Conservation (phyloP, 495 filamentous ascomycete species). For the Neurospora africana region DNA sequence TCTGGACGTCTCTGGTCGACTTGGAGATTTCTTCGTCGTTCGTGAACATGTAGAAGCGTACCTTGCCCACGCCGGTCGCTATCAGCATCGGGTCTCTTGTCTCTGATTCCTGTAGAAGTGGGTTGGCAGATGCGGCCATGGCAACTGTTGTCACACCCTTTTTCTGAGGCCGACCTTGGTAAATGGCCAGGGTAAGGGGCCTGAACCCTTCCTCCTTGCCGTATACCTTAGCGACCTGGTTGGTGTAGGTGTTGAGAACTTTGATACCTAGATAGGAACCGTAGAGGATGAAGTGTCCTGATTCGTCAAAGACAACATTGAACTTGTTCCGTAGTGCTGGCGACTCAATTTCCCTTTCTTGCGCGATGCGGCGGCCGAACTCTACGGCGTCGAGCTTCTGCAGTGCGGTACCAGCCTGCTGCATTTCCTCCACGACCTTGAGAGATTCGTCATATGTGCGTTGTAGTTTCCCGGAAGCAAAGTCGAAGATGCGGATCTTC, state of each 20-base stretch:
- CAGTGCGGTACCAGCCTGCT: conserved; percentile 74
- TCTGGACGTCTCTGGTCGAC: conserved; percentile 81
- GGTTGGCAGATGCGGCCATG: conserved; percentile 93
- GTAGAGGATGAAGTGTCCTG: conserved; percentile 88
- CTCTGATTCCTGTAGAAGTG: conserved; percentile 86
- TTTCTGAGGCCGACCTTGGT: conserved; percentile 88
- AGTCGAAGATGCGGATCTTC: conserved; percentile 86
- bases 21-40: conserved; percentile 79
- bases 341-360: conserved; percentile 76
- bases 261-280: conserved; percentile 86
- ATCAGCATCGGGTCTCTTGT: conserved; percentile 83
- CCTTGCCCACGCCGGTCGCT: conserved; percentile 73
- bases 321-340: conserved; percentile 53
- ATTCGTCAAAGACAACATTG: conserved; percentile 92
- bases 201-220: conserved; percentile 82
- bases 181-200: conserved; percentile 72
- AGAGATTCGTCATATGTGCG: conserved; percentile 93
- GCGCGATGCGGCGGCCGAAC: conserved; percentile 79
- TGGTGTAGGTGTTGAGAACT: conserved; percentile 89
- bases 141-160: conserved; percentile 90
- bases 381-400: conserved; percentile 78
- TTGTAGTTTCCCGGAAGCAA: conserved; percentile 74
- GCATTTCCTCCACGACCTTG: conserved; percentile 77
- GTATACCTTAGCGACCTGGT: conserved; percentile 78
- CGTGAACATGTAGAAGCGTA: conserved; percentile 96